Conservation (phyloP, 2,329 filamentous ascomycete species). For the Diaporthe citrichinensis region DNA sequence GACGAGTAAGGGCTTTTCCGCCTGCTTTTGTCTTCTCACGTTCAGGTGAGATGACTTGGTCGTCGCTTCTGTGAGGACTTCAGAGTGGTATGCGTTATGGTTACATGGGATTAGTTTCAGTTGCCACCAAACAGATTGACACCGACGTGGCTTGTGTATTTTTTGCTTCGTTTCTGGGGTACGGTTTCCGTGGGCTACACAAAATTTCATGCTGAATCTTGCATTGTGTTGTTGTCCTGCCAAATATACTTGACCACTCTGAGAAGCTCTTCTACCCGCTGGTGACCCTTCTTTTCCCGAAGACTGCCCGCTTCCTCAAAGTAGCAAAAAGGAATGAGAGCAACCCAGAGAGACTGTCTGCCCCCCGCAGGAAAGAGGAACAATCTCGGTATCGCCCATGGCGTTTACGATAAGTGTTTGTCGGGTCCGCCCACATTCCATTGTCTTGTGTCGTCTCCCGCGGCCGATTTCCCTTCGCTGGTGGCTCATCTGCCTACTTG, state of each 20-base stretch:
- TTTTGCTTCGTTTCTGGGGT: slow-evolving; percentile 13
- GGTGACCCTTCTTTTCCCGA: background rate
- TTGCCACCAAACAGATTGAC: slow-evolving; percentile 39
- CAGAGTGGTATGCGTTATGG: slow-evolving; percentile 6
- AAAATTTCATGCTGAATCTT: slow-evolving; percentile 11
- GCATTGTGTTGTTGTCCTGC: background rate
- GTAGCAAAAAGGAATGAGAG: background rate
- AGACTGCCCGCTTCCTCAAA: background rate
- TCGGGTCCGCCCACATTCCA: background rate
- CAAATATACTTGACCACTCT: slow-evolving; percentile 11
- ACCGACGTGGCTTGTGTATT: slow-evolving; percentile 27
- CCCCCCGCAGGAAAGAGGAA: background rate
- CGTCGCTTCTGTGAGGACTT: background rate
- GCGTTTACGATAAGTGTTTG: background rate
- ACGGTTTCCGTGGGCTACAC: background rate
- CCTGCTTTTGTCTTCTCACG: background rate
- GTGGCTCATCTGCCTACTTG: background rate
- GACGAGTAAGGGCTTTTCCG: slow-evolving; percentile 47
- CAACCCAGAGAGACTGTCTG: too few relatives aligned
- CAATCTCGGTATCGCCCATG: background rate
- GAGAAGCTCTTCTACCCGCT: background rate
- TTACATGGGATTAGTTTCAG: background rate
- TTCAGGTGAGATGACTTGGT: background rate
- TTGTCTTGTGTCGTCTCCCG: background rate
- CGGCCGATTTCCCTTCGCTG: background rate